Conservation (phyloP, 1,284 basidiomycete species). For the Marasmius fiardii region DNA sequence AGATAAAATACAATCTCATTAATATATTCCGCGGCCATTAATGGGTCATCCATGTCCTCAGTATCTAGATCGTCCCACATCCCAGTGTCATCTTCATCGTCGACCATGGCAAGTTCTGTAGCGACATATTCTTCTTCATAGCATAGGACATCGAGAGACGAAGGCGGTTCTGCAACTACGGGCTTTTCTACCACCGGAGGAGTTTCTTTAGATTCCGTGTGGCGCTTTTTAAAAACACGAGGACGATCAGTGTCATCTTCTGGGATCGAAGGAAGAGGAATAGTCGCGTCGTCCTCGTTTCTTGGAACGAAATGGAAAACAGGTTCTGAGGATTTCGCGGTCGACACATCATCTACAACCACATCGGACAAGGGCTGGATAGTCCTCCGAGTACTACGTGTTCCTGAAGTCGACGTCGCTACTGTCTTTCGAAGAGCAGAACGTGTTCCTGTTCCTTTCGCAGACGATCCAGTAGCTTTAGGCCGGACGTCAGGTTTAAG, state of each 20-base stretch:
- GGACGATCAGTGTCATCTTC: slow-evolving; percentile 10
- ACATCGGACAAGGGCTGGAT: too few species aligned
- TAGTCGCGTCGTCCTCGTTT: not conserved
- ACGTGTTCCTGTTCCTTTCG: not conserved
- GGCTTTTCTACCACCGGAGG: not conserved
- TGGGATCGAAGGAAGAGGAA: not conserved
- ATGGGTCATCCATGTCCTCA: slow-evolving; percentile 39
- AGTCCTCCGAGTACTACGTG: not conserved
- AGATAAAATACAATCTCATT: slow-evolving; percentile 36
- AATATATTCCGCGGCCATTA: slow-evolving; percentile 39
- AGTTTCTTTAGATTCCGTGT: slow-evolving; percentile 4
- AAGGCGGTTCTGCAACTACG: slow-evolving; percentile 23
- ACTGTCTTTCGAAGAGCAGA: not conserved
- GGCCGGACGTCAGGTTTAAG: not conserved
- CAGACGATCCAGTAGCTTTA: not conserved
- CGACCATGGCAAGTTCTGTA: slow-evolving; percentile 26
- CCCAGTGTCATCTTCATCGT: slow-evolving; percentile 21
- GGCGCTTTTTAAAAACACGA: slow-evolving; percentile 11
- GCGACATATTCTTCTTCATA: slow-evolving; percentile 25
- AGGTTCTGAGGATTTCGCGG: not conserved
- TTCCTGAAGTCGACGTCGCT: not conserved
- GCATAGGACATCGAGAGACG: not conserved
- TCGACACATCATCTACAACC: too few species aligned
- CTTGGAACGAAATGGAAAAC: slow-evolving; percentile 3
- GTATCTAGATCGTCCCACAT: slow-evolving; percentile 38